Evolutionary conservation across 768 basidiomycete species (phyloP).

Genomic region (Rhodotorula babjevae): DNA sequence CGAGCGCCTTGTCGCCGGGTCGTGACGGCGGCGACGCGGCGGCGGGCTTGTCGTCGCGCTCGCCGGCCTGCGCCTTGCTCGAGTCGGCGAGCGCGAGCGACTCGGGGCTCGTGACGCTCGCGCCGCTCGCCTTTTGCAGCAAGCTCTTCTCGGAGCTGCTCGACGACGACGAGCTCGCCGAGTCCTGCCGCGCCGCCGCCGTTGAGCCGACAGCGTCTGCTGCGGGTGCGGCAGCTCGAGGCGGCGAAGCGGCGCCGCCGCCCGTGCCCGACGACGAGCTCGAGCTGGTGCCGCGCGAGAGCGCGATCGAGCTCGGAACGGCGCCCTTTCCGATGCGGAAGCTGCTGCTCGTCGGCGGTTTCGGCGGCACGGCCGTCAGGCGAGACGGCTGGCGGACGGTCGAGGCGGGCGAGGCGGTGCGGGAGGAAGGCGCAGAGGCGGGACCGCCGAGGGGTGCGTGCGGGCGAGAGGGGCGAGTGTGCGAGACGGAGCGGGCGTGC

Average conservation of each 20-base stretch:
- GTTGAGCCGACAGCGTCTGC: neutral
- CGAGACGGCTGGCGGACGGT: constrained; percentile 9
- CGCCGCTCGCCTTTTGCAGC: constrained; percentile 5
- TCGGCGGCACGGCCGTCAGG: constrained; percentile 15
- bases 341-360: constrained; percentile 13
- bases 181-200: neutral
- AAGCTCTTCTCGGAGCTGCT: neutral
- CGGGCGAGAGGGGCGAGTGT: constrained; percentile 2
- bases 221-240: neutral
- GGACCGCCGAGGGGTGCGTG: constrained; percentile 1
- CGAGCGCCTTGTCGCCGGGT: neutral
- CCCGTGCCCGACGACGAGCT: neutral
- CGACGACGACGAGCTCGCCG: neutral
- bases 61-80: neutral
- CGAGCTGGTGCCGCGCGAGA: neutral
- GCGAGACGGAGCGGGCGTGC: constrained; percentile 14
- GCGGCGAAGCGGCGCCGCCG: too few species aligned
- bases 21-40: neutral
- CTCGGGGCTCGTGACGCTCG: constrained; percentile 27
- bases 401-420: constrained; percentile 12
- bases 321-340: constrained; percentile 36
- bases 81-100: neutral
- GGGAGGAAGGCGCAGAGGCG: neutral
- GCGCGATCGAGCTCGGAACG: neutral
- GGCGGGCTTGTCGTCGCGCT: neutral